Base-by-base conservation (phyloP, 768 basidiomycete species). In the Tylopilus felleus region DNA sequence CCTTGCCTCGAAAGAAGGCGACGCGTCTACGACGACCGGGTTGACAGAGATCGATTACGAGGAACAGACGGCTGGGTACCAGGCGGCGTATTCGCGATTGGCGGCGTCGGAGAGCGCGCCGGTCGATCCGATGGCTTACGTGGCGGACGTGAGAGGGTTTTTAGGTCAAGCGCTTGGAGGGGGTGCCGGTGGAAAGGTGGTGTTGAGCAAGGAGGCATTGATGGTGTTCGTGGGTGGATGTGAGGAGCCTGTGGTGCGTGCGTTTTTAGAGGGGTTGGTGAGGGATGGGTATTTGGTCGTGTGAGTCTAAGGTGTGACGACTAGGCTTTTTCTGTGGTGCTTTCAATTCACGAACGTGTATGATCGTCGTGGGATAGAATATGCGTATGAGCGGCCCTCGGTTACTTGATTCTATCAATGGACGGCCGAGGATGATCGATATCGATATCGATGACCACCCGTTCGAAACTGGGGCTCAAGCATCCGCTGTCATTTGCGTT, bases 51-150 rank as follows among this genome's bases (percentile, higher is more conserved):
- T 97, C 43, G 96, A 98, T 66, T 85, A 84, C 56, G 96, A 98
- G 65, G 95, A 98, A 65, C 88, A 90, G 66, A 80, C 81, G 2
- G 87, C 88, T 7, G 91, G 93, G 1, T 98, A 98, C 71, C 97
- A 98, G 65, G 91, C 93, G 0, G 90, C 93, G 5, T 98, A 95
- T 74, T 93, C 93, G 48, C 82, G 88, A 33, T 79, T 98, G 17
- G 95, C 93, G 0, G 90, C 96, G 1, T 86, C 87, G 1, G 88
- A 90, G 59, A 72, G 71, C 1, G 69, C 69, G 0, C 75, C 77
- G 39, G 70, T 66, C 1, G 90, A 93, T 66, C 84, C 85, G 0
- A 81, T 86, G 10, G 78, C 72, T 12, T 81, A 85, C 62, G 77
- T 85, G 2, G 72, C 70, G 19, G 77, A 87, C 60, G 80, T 82